phyloP scores from a whole-genome alignment of 2,329 filamentous ascomycete species.

The Botrytis aclada region DNA sequence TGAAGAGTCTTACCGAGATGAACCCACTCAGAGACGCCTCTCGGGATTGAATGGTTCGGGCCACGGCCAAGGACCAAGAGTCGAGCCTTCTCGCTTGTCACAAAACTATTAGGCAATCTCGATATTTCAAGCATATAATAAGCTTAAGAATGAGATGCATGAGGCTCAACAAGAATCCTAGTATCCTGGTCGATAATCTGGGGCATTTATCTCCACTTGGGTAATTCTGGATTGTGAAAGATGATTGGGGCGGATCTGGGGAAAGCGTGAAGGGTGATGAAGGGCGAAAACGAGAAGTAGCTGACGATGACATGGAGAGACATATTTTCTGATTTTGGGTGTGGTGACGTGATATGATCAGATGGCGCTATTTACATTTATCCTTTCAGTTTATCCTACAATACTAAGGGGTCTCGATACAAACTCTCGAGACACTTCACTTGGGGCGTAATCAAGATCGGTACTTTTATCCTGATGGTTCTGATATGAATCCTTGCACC shows the following conservation, averaged over 20 bases:
- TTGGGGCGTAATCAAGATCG: neutral
- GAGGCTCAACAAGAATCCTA: conserved; percentile 8
- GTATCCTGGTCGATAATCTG: neutral
- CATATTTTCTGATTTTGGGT: neutral
- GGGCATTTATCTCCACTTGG: conserved; percentile 14
- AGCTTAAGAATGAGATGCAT: conserved; percentile 1
- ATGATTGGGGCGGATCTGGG: conserved; percentile 7
- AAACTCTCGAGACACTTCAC: neutral
- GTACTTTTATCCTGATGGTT: neutral
- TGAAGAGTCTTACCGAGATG: conserved; percentile 29
- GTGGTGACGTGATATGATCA: conserved; percentile 9
- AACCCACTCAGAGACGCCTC: conserved; percentile 19
- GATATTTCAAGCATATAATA: neutral
- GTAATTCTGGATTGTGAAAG: neutral
- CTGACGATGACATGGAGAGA: neutral
- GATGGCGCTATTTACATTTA: conserved; percentile 2
- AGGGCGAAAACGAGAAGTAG: neutral
- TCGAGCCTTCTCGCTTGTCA: conserved; percentile 30
- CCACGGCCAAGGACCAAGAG: conserved; percentile 27
- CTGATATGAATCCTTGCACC: neutral
- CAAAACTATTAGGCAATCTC: conserved; percentile 9
- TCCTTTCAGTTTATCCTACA: neutral
- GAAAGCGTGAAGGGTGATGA: neutral
- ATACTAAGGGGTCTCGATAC: neutral
- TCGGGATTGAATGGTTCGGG: conserved; percentile 7